Evolutionary conservation across 139 green algal genomes (phyloP).

Genomic region (Dunaliella primolecta): DNA sequence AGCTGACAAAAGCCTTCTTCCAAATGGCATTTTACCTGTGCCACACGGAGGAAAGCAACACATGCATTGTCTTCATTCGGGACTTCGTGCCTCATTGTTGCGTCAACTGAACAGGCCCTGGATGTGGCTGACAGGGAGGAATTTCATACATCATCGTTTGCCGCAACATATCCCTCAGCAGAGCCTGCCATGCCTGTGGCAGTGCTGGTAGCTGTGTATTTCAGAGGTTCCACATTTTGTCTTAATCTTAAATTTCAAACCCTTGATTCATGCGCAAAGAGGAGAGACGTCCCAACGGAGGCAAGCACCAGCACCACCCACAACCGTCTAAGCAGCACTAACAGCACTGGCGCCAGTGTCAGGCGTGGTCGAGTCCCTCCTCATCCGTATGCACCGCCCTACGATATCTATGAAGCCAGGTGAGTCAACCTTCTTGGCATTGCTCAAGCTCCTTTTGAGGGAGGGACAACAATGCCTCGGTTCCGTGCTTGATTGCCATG

Average conservation of each 20-base stretch:
- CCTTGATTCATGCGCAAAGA: not conserved
- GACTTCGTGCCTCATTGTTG: no score
- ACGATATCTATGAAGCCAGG: not conserved
- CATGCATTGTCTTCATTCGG: no score
- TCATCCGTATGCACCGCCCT: not conserved
- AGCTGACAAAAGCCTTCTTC: no score
- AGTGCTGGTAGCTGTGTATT: not conserved
- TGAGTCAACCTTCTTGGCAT: not conserved
- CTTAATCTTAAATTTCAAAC: not conserved
- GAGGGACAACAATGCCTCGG: no score
- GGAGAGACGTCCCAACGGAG: not conserved
- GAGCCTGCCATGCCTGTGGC: not conserved
- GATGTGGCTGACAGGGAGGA: no score
- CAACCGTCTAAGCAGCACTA: not conserved
- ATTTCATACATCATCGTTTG: no score
- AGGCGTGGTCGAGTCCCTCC: no score
- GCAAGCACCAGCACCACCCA: not conserved
- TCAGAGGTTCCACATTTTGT: not conserved
- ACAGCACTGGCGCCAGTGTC: no score
- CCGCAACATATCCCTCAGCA: not conserved
- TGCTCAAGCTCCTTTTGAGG: no score
- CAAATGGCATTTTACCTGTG: no score
- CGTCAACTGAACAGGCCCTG: no score
- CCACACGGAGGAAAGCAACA: no score
- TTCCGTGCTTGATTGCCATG: not conserved